Conservation (phyloP, 108 stramenopile genomes). For the Asterionellopsis glacialis region DNA sequence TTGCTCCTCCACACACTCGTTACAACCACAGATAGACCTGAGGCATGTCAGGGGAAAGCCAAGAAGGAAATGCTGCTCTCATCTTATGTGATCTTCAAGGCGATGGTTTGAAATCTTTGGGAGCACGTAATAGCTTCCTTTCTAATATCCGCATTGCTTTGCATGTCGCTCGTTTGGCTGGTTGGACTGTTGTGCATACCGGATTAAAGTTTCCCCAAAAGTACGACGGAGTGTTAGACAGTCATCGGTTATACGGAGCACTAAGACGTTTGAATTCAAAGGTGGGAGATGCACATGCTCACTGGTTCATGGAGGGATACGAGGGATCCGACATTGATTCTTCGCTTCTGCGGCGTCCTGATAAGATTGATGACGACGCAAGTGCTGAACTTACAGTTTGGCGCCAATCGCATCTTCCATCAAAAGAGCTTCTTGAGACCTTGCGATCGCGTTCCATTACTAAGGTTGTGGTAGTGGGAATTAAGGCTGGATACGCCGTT, state of each 20-base stretch:
- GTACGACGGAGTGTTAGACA: conserved; percentile 19
- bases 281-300: conserved; percentile 16
- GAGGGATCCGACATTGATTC: conserved; percentile 11
- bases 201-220: conserved; percentile 18
- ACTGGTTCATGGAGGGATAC: conserved; percentile 38
- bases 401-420: conserved; percentile 21
- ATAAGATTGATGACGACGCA: conserved; percentile 7
- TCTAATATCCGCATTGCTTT: conserved; percentile 16
- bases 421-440: conserved; percentile 1
- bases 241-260: conserved; percentile 31
- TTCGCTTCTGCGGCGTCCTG: background rate
- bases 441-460: conserved; percentile 2
- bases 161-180: conserved; percentile 19
- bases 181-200: conserved; percentile 15
- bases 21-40: too few relatives aligned
- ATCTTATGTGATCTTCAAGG: conserved; percentile 32
- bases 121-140: conserved; percentile 5
- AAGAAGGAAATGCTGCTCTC: background rate
- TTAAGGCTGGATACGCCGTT: conserved; percentile 27
- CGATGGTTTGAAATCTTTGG: conserved; percentile 13
- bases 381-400: conserved; percentile 7
- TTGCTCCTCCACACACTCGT: too few relatives aligned
- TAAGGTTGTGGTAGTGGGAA: conserved; percentile 15
- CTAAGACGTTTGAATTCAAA: conserved; percentile 24
- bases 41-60: too few relatives aligned